Percentiles rank a stretch among this genome's conserved stretches.
phyloP scores from a whole-genome alignment of 768 basidiomycete genomes.

The Boletus edulis region DNA sequence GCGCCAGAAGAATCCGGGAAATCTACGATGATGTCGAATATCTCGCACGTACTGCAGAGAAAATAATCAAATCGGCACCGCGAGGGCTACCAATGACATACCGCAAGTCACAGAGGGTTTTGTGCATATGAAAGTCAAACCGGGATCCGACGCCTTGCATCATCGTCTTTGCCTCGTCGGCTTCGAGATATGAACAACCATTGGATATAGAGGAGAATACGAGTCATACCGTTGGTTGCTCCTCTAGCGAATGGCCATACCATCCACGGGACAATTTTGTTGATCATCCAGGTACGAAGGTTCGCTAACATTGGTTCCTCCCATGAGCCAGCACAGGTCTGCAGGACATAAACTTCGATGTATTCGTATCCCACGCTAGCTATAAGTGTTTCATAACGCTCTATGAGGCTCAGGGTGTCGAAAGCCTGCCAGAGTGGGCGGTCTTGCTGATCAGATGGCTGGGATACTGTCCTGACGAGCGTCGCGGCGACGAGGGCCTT shows the following conservation, averaged over 20 bases:
- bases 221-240: constrained; percentile 50
- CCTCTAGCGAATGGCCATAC: constrained; percentile 71
- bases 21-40: constrained; percentile 96
- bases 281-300: constrained; percentile 74
- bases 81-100: constrained; percentile 33
- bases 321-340: constrained; percentile 70
- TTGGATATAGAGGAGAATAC: constrained; percentile 1
- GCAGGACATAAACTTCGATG: constrained; percentile 72
- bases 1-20: constrained; percentile 87
- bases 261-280: constrained; percentile 85
- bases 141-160: constrained; percentile 75
- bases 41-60: constrained; percentile 62
- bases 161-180: constrained; percentile 69
- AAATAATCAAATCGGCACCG: neutral
- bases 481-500: constrained; percentile 63
- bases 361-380: constrained; percentile 82
- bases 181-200: constrained; percentile 32
- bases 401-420: constrained; percentile 70
- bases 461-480: constrained; percentile 33
- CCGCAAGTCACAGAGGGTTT: constrained; percentile 86
- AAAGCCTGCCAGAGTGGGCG: constrained; percentile 54
- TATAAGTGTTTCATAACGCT: constrained; percentile 81
- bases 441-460: constrained; percentile 31
- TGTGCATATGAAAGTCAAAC: constrained; percentile 92
- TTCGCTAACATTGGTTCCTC: constrained; percentile 56